Base-by-base conservation (phyloP, 2,329 filamentous ascomycete species). In the Botrytis porri region DNA sequence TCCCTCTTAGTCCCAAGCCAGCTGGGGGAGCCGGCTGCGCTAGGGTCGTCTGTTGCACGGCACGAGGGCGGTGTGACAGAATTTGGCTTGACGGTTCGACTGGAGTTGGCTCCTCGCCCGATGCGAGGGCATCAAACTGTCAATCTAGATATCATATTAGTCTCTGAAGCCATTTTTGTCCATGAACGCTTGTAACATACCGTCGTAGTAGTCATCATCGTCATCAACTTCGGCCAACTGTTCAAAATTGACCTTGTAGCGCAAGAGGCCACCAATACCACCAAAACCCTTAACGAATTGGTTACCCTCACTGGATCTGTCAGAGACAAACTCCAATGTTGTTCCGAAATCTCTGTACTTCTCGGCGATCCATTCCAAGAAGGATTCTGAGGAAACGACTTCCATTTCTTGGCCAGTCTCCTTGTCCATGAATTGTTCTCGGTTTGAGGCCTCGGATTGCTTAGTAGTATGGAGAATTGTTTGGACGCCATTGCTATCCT, bases 221-320 rank as follows among this genome's bases (percentile, higher is more conserved):
- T 97, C 95, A 81, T 92, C 90, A 81, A 92, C 88, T 83, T 98
- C 96, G 84, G 92, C 92, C 84, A 99, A 89, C 85, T 99, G 97
- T 86, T 99, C 97, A 86, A 99, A 99, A 88, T 99, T 99, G 88
- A 99, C 94, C 88, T 98, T 98, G 90, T 99, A 99, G 79, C 96
- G 94, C 82, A 99, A 90, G 81, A 99, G 92, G 77, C 95, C 95
- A 78, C 96, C 96, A 80, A 99, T 97, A 81, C 96, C 96, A 91
- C 96, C 96, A 82, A 99, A 99, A 76, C 96, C 96, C 87, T 98
- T 98, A 81, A 99, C 96, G 85, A 99, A 99, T 87, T 99, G 96
- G 85, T 99, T 99, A 82, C 96, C 96, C 85, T 99, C 96, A 75
- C 93, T 97, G 75, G 95, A 98, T 77, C 94, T 92, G 83, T 99